These are phyloP conservation scores for Alectoria sarmentosa DNA, from an alignment of 495 filamentous ascomycete genomes.

Conservation along the genomic window DNA sequence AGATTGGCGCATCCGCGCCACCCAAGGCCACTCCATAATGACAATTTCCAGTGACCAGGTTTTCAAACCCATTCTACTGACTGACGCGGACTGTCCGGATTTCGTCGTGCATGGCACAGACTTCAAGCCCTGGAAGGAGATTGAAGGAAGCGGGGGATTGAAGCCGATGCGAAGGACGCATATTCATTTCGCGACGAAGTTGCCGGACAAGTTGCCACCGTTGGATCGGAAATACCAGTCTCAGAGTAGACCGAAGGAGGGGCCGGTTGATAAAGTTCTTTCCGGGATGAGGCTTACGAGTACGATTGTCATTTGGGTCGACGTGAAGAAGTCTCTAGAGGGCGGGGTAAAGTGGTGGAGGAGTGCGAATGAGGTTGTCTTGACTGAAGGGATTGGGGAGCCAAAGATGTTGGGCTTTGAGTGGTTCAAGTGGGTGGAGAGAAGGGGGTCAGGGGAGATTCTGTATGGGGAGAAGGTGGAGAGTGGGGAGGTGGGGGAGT, in stretches of 20 bases:
- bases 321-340: conserved; percentile 59
- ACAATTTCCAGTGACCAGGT: conserved; percentile 60
- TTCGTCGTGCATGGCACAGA: conserved; percentile 83
- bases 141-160: conserved; percentile 66
- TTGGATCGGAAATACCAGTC: conserved; percentile 23
- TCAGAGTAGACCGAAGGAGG: conserved; percentile 7
- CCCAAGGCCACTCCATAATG: conserved; percentile 73
- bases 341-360: conserved; percentile 71
- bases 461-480: conserved; percentile 7
- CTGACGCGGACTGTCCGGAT: conserved; percentile 24
- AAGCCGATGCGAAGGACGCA: conserved; percentile 76
- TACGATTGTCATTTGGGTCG: conserved; percentile 66
- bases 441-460: conserved; percentile 4
- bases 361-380: conserved; percentile 75
- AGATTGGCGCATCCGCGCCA: conserved; percentile 84
- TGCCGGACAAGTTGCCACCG: conserved; percentile 39
- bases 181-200: conserved; percentile 74
- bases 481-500: conserved; percentile 8
- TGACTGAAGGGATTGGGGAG: conserved; percentile 37
- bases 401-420: conserved; percentile 44
- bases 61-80: conserved; percentile 55
- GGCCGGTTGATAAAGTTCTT: conserved; percentile 47
- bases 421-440: conserved; percentile 50
- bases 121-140: conserved; percentile 63
- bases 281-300: conserved; percentile 80